Evolutionary conservation across 169 alveolate species (phyloP).

Genomic region (Sarcocystis neurona): DNA sequence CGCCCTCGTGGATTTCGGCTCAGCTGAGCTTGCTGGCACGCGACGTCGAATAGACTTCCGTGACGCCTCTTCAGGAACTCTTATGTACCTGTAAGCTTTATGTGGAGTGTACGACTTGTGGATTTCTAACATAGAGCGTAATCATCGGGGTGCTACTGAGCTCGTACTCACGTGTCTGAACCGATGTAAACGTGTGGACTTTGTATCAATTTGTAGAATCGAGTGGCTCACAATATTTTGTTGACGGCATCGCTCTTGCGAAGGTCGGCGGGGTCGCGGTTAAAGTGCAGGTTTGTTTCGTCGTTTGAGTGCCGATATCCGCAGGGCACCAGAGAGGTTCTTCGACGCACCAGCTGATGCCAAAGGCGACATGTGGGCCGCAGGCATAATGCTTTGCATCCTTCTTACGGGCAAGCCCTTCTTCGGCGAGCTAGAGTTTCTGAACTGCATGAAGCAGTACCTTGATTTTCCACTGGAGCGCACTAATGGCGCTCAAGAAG

Average conservation of each 20-base stretch:
- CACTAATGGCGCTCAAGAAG: too few relatives aligned
- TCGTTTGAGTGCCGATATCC: background rate
- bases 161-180: too few relatives aligned
- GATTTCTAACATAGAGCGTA: too few relatives aligned
- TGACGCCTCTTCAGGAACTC: conserved; percentile 5
- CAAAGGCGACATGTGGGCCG: conserved; percentile 33
- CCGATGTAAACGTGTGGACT: too few relatives aligned
- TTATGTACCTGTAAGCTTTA: conserved; percentile 15
- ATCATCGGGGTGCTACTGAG: too few relatives aligned
- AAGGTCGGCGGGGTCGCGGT: too few relatives aligned
- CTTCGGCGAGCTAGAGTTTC: background rate
- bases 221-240: too few relatives aligned
- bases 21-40: conserved; percentile 8
- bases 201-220: too few relatives aligned
- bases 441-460: background rate
- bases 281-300: too few relatives aligned
- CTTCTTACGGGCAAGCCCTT: background rate
- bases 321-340: conserved; percentile 35
- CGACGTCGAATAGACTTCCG: background rate
- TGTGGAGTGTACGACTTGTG: too few relatives aligned
- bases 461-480: too few relatives aligned
- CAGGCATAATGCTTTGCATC: conserved; percentile 21
- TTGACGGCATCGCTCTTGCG: too few relatives aligned
- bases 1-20: conserved; percentile 20
- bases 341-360: background rate